Base-by-base conservation (phyloP, 495 filamentous ascomycete species). In the Cercophora scortea region DNA sequence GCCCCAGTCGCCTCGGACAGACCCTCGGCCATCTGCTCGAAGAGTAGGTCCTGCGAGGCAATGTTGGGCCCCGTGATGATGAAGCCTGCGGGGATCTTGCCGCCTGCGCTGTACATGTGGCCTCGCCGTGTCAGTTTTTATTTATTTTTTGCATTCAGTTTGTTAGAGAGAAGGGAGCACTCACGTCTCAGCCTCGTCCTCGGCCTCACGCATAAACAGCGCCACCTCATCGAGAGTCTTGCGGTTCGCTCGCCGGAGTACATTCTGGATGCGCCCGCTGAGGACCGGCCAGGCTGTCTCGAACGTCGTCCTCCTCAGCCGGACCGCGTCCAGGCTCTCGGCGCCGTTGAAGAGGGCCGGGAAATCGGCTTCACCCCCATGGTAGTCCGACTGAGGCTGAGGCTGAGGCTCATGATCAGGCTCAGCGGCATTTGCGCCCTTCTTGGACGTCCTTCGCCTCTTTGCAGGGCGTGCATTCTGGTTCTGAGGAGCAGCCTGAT, bases 31-130 rank as follows among this genome's bases (percentile, higher is more conserved):
- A 87, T 76, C 71, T 81, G 86, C 59, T 78, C 78, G 51, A 96
- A 85, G 16, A 96, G 71, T 34, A 84, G 72, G 13, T 76, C 77
- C 51, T 92, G 86, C 11, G 86, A 87, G 25, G 89, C 84, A 49
- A 91, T 86, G 56, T 90, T 91, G n/a, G 90, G 88, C 6, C 89
- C 91, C 15, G 87, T 85, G 32, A 89, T 82, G 40, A 98, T 81
- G 50, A 96, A 81, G 12, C 79, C 90, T 6, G 89, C 84, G 0
- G 89, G 87, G 25, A 96, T 83, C 52, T 70, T 75, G 9, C 52
- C 58, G 25, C 25, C 25, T 25, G 25, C 25, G 25, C 25, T 25
- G 5, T 25, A 13, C 56, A 54, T 17, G 33, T 9, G 1, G 10
- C 15, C 40, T 12, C 40, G 15, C 40, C 15, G 10, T 4, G 40